Evolutionary conservation across 331 rosid species (phyloP), one percentile per base, ranked within the genome.

Genomic region (Rhamnella rubrinervis): DNA sequence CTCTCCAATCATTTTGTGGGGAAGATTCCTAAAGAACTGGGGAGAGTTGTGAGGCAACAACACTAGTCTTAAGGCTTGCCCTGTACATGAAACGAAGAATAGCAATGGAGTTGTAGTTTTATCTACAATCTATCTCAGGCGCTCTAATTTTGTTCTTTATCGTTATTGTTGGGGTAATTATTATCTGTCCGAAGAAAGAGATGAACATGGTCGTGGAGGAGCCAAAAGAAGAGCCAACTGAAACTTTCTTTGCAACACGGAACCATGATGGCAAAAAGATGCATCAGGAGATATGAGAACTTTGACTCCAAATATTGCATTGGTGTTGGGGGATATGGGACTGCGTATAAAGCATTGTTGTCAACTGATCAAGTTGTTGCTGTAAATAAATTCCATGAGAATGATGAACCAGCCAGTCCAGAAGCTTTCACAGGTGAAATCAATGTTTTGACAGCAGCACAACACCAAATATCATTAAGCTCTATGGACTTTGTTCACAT

Each of bases 381-480:
- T 8, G 57, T 69, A 4, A 23, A 52, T 7, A 25, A 80, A 20
- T 40, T 77, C 2, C 40, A 55, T 40, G 49, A 63, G 55, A 79
- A 69, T 0, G 53, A 31, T 4, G 52, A 61, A 37, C 80, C 81
- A 10, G 38, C 1, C 15, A 35, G 40, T 28, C 66, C 79, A 53
- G 72, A 71, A 16, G 79, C 75, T 80, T 47, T 38, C 6, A 70
- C 23, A 47, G 66, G 87, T 23, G 23, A 23, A 37, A 64, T 77
- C 58, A 80, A 80, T 55, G 57, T 79, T 35, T 72, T 79, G 9
- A 66, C 70, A 66, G 80, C 77, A 2, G 77, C 79, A 60, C 81
- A 23, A 23, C 23, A 0, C 23, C 81, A 8, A 11, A 71, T 23
- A 23, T 23, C n/a, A n/a, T n/a, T n/a, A n/a, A n/a, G n/a, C n/a